Evolutionary conservation across 768 basidiomycete genomes (phyloP), one percentile per base, ranked within the genome.

Genomic region (Mycena metata): DNA sequence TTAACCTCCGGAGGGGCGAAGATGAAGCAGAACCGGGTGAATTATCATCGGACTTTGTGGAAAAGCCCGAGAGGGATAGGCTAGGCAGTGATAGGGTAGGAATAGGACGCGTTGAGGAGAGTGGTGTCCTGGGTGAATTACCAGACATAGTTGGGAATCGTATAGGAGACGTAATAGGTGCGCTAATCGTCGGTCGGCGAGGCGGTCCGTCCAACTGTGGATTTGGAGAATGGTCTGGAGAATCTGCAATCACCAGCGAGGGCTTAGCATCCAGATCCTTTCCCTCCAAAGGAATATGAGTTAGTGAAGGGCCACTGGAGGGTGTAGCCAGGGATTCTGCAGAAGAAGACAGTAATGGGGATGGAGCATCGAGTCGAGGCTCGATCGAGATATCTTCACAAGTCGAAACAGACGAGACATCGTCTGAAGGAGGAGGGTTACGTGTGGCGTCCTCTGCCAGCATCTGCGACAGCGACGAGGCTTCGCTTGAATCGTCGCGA

Each of bases 1-100:
- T 92, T 66, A 84, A 59, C 73, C 83, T 76, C 64, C 80, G 82
- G 60, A 76, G 77, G 58, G 79, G 78, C 46, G 80, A 79, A 39
- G 75, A 57, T 15, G 75, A 73, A 5, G 80, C 76, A 24, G 83
- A 82, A 50, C 75, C 72, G 5, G 76, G 50, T 30, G 75, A 72
- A 68, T 74, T 69, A 72, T 47, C 24, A 21, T 69, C 70, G 60
- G 33, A 6, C 49, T 64, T 67, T 16, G 65, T 52, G n/a, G 70
- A 58, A 41, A 64, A 54, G 51, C 46, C 65, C 58, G 62, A 51
- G 36, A 52, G 17, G 36, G 70, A 42, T 51, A 72, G 33, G 46
- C 70, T 72, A 69, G 70, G 70, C 21, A 72, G 26, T 16, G 70
- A 72, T 72, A 72, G 59, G 23, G 70, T 72, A 69, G 70, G 67